Conservation (phyloP, 768 basidiomycete genomes). For the Tulasnella sp. region DNA sequence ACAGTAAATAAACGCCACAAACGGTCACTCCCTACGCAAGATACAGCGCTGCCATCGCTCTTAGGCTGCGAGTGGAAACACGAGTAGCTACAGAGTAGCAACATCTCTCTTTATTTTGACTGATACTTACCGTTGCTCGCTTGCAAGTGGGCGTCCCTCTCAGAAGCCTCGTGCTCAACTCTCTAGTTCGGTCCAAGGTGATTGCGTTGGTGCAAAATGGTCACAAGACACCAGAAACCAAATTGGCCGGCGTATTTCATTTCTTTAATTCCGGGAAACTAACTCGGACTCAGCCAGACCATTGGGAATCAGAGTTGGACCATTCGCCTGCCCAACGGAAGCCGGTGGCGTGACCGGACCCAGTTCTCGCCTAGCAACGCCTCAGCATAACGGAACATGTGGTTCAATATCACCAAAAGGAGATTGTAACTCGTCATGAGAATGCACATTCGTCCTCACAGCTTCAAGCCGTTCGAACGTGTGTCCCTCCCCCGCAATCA, state of each 20-base stretch:
- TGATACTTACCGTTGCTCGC: neutral
- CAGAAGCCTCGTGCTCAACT: neutral
- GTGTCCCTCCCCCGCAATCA: neutral
- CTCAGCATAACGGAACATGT: neutral
- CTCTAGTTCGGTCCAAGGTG: neutral
- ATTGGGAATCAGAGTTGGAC: neutral
- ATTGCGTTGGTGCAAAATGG: neutral
- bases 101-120: neutral
- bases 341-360: neutral
- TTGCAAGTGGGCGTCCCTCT: neutral
- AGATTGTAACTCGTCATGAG: neutral
- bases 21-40: neutral
- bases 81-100: no score
- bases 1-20: neutral
- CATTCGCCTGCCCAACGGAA: neutral
- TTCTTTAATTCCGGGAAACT: neutral
- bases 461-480: slow-evolving; percentile 7
- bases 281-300: neutral
- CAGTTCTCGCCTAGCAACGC: neutral
- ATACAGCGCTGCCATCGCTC: neutral
- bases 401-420: slow-evolving; percentile 2
- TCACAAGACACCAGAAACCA: neutral
- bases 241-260: neutral
- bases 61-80: neutral
- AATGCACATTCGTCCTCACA: slow-evolving; percentile 4